These are phyloP conservation scores for Casuarina glauca DNA, from an alignment of 306 rosid genomes.

Conservation along the genomic window DNA sequence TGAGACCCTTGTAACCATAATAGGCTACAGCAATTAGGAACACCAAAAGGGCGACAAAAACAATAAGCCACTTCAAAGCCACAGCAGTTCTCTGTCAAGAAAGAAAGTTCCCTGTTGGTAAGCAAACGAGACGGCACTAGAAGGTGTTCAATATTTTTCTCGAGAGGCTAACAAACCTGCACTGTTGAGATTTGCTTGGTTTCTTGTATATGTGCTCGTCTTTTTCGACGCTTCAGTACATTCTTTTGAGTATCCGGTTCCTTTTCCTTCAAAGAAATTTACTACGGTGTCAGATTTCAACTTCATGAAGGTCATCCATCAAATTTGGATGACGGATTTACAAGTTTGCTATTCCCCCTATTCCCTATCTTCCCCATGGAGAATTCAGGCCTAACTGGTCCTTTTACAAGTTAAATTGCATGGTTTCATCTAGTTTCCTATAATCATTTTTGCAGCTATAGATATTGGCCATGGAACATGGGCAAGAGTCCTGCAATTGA, in stretches of 20 bases:
- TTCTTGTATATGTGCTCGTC: constrained; percentile 53
- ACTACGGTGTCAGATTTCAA: constrained; percentile 7
- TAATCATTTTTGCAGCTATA: not conserved
- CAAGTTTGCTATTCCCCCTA: not conserved
- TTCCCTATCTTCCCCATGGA: not conserved
- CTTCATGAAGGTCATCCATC: constrained; percentile 7
- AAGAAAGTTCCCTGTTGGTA: constrained; percentile 22
- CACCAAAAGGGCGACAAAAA: constrained; percentile 39
- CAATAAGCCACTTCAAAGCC: constrained; percentile 52
- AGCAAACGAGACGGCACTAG: constrained; percentile 15
- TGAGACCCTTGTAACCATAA: constrained; percentile 66
- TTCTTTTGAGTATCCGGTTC: constrained; percentile 52
- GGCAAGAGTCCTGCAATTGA: not conserved
- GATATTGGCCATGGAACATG: not conserved
- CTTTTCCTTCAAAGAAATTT: constrained; percentile 54
- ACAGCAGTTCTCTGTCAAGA: constrained; percentile 58
- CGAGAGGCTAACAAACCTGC: constrained; percentile 52
- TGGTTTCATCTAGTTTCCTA: not conserved
- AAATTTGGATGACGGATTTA: not conserved
- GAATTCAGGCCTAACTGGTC: not conserved
- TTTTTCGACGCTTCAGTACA: constrained; percentile 58
- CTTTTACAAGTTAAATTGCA: not conserved
- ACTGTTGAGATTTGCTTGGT: constrained; percentile 53
- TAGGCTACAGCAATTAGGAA: constrained; percentile 42
- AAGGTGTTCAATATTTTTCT: not conserved